Base-by-base conservation (phyloP, 2,329 filamentous ascomycete species). In the Pyrenochaeta sp. region DNA sequence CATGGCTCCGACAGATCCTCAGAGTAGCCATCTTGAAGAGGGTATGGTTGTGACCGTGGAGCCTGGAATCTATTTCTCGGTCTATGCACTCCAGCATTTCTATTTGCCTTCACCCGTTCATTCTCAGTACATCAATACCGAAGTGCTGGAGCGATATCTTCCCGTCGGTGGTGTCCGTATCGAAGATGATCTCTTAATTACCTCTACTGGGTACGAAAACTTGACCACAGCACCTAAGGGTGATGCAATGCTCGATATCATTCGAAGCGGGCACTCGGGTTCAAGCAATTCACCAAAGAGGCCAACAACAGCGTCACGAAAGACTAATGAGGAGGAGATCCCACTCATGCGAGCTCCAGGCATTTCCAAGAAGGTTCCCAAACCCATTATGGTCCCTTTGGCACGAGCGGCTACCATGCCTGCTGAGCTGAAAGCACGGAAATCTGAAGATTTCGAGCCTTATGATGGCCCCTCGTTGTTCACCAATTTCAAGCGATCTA, bases 121-220 rank as follows among this genome's bases (percentile, higher is more conserved):
- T 62, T 80, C 82, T 40, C 85, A 87, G 63, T 95, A 85, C 64
- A 96, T 96, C 60, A 84, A 96, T 63, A 75, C 77, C 27, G 73
- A 78, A 14, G 87, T 92, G 2, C 72, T 96, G 26, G 80, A 90
- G 9, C 82, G 81, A 58, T 96, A 94, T 72, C 92, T 91, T 85
- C 82, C 87, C 39, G 90, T 91, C 1, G 88, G 88, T 8, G 88
- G 88, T 55, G 86, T 91, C 9, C 80, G 86, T 74, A 83, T 85
- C 50, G 84, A 87, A 75, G 85, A 88, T 63, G 88, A 92, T 63
- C 80, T 92, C 20, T 73, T 90, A 18, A 84, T 92, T 48, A 91
- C 87, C 0, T 77, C 81, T 35, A 76, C 77, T 15, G 87, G 88
- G 5, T 83, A 81, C 49, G 82, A 89, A 62, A 92, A 92, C 66